Evolutionary conservation across 148 eudicot genomes (phyloP), one percentile per base, ranked within the genome.

Genomic region (Euryodendron excelsum): DNA sequence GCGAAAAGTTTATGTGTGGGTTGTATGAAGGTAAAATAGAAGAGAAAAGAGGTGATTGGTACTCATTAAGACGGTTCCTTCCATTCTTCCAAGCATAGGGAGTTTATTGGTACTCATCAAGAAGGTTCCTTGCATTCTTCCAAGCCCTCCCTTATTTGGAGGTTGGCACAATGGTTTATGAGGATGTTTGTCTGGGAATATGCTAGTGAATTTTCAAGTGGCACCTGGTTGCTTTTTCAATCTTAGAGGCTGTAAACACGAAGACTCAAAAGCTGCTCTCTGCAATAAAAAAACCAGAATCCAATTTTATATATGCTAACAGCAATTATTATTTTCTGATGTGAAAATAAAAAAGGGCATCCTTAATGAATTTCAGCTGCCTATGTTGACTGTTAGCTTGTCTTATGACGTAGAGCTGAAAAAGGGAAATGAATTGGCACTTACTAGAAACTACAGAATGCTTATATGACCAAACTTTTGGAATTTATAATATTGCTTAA

Each of bases 151-250:
- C 69, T 17, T 65, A 18, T 11, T 20, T 2, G 21, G 48, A 37
- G 17, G 48, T 67, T 36, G 15, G 2, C 28, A 67, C n/a, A n/a
- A n/a, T n/a, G n/a, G n/a, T n/a, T n/a, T n/a, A n/a, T n/a, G n/a
- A n/a, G n/a, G n/a, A n/a, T n/a, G n/a, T n/a, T n/a, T n/a, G n/a
- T n/a, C n/a, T n/a, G n/a, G n/a, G n/a, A n/a, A n/a, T n/a, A n/a
- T n/a, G n/a, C n/a, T n/a, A 39, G 44, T 44, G 12, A n/a, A 69
- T 69, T 44, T 23, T 45, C 33, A 45, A 69, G 52, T 48, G 44
- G 20, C 25, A 44, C 73, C 64, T 45, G 55, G 73, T 69, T 68
- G 28, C 72, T 68, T 39, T 37, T 14, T 68, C 47, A 66, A 34
- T 21, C 70, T 34, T 66, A 34, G 8, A 41, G n/a, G 8, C 45